phyloP scores from a whole-genome alignment of 139 green algal species.

The Chlamydomonas sphaeroides region DNA sequence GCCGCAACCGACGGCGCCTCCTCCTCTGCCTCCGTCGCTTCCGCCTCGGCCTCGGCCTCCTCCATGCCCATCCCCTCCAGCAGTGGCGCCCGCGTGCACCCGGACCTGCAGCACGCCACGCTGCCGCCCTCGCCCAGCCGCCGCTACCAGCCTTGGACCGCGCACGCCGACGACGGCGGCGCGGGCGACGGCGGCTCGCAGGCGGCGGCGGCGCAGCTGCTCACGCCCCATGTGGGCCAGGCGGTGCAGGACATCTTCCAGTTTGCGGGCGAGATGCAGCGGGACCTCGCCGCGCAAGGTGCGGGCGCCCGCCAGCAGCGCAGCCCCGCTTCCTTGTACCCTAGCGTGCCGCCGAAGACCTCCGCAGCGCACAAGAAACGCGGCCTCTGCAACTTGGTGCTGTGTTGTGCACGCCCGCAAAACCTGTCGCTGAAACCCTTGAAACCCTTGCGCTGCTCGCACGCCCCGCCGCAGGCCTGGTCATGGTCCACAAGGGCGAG shows the following conservation, averaged over 20 bases:
- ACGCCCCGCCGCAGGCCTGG: constrained; percentile 1
- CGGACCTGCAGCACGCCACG: too few relatives aligned
- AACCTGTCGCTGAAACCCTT: too few relatives aligned
- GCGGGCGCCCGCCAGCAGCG: too few relatives aligned
- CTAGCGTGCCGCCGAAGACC: too few relatives aligned
- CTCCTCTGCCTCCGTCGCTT: neutral
- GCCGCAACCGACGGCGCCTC: too few relatives aligned
- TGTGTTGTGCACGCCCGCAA: too few relatives aligned
- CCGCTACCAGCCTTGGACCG: neutral
- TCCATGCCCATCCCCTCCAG: neutral
- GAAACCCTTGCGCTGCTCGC: too few relatives aligned
- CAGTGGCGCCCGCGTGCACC: too few relatives aligned
- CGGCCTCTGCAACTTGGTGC: too few relatives aligned
- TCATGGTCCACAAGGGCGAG: neutral
- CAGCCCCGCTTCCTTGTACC: too few relatives aligned
- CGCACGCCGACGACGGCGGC: constrained; percentile 17
- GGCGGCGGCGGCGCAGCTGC: neutral
- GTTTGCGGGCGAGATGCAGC: constrained; percentile 37
- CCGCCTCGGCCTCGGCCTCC: neutral
- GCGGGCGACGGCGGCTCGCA: too few relatives aligned
- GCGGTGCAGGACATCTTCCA: constrained; percentile 21
- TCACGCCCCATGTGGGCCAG: constrained; percentile 23
- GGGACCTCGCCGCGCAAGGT: constrained; percentile 19
- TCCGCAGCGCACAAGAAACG: too few relatives aligned
- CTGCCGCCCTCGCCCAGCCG: neutral